Base-by-base conservation (phyloP, 176 grass and related monocot species). In the Zoysia pacifica region DNA sequence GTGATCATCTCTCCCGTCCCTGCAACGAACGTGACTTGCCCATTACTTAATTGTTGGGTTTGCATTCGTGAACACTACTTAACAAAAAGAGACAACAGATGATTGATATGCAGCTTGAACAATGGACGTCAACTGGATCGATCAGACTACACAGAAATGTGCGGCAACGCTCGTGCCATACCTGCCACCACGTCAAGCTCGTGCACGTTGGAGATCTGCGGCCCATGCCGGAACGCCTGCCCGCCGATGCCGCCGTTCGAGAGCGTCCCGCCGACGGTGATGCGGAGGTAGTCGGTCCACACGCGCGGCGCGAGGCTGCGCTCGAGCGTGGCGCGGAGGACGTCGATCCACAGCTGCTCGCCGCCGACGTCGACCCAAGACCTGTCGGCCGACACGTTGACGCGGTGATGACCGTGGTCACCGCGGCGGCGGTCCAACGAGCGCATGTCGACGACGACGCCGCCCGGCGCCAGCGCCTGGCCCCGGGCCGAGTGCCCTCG, bases 211-310 rank as follows among this genome's bases (percentile, higher is more conserved):
- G 93, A 73, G 69, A 89, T 89, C 83, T 93, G 90, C 0, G 93
- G 90, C 9, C 90, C 90, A 15, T 91, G 83, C 42, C 83, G 84
- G 72, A 97, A 97, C 10, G 83, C 80, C 67, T 87, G 88, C 37
- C 93, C 90, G 28, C 93, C 79, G 40, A 93, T 81, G n/a, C 90
- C 86, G 2, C 77, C 93, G n/a, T 97, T 97, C 16, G 93, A 97
- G 65, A 93, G 86, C 2, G 88, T 97, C 36, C 90, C 90, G 16
- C 86, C 90, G 59, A 93, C 81, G 0, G 90, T 96, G 62, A 89
- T 43, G 16, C 59, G 73, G 19, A 96, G 83, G 72, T 90, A 90
- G 63, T 96, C 90, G 2, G 85, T 96, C 76, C 87, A 96, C 15
- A 78, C 59, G 39, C 70, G 65, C 18, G 62, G 66, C 59, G 59